A percentile compares a stretch with the other conserved stretches of the same genome.
These are phyloP conservation scores for Trapa bicornis DNA, from an alignment of 345 rosid genomes.

Conservation along the genomic window DNA sequence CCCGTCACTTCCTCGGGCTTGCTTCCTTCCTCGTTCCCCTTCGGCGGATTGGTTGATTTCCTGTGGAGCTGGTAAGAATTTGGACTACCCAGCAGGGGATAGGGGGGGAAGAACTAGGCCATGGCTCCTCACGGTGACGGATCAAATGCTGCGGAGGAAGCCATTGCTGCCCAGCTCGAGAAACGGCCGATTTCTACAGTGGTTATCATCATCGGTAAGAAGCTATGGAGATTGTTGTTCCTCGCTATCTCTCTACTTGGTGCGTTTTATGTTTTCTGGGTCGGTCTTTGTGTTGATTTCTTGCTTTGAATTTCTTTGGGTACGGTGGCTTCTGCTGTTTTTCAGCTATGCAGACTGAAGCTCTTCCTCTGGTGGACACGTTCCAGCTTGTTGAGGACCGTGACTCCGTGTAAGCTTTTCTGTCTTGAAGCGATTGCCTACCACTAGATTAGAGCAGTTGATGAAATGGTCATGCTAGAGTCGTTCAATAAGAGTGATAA, in stretches of 20 bases:
- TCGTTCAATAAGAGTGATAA: neutral
- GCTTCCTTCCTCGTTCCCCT: neutral
- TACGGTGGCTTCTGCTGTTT: neutral
- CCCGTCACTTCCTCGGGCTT: too few relatives aligned
- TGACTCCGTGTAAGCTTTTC: conserved; percentile 36
- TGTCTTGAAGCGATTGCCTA: neutral
- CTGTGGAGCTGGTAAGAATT: neutral
- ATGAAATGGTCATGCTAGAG: neutral
- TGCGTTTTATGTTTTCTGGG: neutral
- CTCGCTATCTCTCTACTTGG: neutral
- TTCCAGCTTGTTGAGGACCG: conserved; percentile 44
- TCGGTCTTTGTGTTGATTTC: neutral
- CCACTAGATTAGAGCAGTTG: neutral
- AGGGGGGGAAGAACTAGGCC: neutral
- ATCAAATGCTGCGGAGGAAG: conserved; percentile 28
- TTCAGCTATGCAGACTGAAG: conserved; percentile 87
- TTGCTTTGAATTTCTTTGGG: neutral
- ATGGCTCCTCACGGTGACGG: conserved; percentile 54
- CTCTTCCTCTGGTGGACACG: conserved; percentile 60
- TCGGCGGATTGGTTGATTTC: neutral
- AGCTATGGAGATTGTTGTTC: neutral
- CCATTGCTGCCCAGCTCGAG: conserved; percentile 23
- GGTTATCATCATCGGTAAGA: conserved; percentile 64
- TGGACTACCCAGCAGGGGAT: neutral
- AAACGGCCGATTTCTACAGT: conserved; percentile 40